Evolutionary conservation across 495 filamentous ascomycete species (phyloP).

Genomic region (Trichoderma virens): DNA sequence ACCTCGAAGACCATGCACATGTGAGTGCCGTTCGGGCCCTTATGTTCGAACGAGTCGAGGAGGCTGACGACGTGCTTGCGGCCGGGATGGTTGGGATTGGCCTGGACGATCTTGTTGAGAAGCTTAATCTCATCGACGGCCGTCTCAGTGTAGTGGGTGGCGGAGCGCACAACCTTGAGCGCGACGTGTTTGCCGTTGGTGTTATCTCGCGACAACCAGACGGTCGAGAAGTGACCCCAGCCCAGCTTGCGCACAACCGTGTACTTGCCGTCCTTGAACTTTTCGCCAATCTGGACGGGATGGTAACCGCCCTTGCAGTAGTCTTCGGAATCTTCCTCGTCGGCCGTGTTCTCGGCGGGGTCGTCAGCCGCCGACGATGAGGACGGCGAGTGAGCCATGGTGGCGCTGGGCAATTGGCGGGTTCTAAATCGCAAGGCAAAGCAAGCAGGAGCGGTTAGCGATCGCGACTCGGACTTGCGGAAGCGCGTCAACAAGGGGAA

Average conservation of each 20-base stretch:
- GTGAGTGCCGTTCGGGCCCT: conserved; percentile 90
- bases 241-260: conserved; percentile 94
- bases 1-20: conserved; percentile 99
- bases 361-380: conserved; percentile 78
- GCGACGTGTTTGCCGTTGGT: conserved; percentile 89
- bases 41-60: conserved; percentile 94
- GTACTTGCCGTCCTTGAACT: conserved; percentile 96
- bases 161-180: conserved; percentile 93
- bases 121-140: conserved; percentile 99
- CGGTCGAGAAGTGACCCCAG: conserved; percentile 98
- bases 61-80: conserved; percentile 91
- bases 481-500: background rate
- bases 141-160: conserved; percentile 97
- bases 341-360: conserved; percentile 84
- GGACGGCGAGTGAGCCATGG: conserved; percentile 64
- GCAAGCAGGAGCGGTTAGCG: conserved; percentile 7
- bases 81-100: conserved; percentile 88
- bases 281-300: conserved; percentile 85
- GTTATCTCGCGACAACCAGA: conserved; percentile 94
- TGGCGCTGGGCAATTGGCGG: conserved; percentile 19
- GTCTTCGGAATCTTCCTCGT: conserved; percentile 97
- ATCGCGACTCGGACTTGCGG: background rate
- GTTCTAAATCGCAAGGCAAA: conserved; percentile 14
- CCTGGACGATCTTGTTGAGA: conserved; percentile 90
- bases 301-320: conserved; percentile 99